phyloP scores from a whole-genome alignment of 2,329 filamentous ascomycete genomes.

The Trichophaea hybrida region DNA sequence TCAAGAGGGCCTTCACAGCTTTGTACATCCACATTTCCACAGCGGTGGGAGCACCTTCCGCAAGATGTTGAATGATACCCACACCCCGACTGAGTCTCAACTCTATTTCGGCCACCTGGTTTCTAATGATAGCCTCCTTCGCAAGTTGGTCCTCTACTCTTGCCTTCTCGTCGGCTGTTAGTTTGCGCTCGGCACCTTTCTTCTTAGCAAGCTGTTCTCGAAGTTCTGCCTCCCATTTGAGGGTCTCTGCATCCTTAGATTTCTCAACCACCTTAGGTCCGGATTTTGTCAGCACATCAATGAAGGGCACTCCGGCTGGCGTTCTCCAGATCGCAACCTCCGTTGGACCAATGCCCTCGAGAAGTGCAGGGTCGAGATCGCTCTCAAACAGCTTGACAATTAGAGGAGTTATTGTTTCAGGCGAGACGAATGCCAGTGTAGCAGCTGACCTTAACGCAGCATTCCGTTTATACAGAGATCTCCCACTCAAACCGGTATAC shows the following conservation, averaged over 20 bases:
- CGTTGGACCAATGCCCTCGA: slow-evolving; percentile 62
- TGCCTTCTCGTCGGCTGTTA: slow-evolving; percentile 72
- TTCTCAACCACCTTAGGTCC: slow-evolving; percentile 47
- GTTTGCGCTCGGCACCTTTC: slow-evolving; percentile 79
- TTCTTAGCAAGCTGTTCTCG: slow-evolving; percentile 78
- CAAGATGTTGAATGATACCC: slow-evolving; percentile 69
- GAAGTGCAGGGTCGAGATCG: slow-evolving; percentile 57
- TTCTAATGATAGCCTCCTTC: slow-evolving; percentile 69
- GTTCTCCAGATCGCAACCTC: slow-evolving; percentile 90
- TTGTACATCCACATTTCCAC: slow-evolving; percentile 76
- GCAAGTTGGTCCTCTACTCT: slow-evolving; percentile 84
- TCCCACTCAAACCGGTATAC: slow-evolving; percentile 34
- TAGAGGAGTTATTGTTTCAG: slow-evolving; percentile 60
- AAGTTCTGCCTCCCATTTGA: slow-evolving; percentile 95
- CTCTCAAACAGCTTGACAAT: slow-evolving; percentile 58
- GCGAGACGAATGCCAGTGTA: slow-evolving; percentile 85
- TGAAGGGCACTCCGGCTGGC: slow-evolving; percentile 70
- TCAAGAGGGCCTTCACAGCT: slow-evolving; percentile 58
- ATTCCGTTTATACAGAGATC: slow-evolving; percentile 8
- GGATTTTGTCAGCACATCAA: slow-evolving; percentile 55
- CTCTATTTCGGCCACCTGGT: slow-evolving; percentile 54
- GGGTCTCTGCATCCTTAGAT: slow-evolving; percentile 80
- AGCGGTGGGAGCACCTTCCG: slow-evolving; percentile 77
- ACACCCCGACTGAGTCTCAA: slow-evolving; percentile 65
- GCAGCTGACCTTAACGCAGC: slow-evolving; percentile 77